phyloP scores from a whole-genome alignment of 2,329 filamentous ascomycete species.

The Hawksworthiomyces lignivorus region DNA sequence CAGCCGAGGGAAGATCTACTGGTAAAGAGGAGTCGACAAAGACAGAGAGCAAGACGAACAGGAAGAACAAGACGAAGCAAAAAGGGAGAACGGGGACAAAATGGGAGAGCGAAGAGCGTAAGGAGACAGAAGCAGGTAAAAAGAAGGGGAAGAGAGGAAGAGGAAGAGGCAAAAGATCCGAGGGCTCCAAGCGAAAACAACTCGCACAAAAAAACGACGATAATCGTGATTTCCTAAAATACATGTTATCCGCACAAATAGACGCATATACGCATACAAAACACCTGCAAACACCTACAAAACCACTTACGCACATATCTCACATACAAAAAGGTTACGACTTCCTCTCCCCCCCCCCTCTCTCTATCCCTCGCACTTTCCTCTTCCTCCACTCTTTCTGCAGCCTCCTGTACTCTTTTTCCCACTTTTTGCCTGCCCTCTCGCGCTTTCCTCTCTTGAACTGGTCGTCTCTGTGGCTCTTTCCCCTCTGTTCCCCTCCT shows the following conservation, averaged over 20 bases:
- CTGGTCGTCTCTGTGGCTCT: no score
- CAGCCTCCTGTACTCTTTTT: no score
- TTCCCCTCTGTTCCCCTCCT: neutral
- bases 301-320: no score
- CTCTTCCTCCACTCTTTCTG: neutral
- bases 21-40: neutral
- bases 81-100: neutral
- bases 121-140: neutral
- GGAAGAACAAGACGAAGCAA: neutral
- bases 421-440: neutral
- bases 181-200: neutral
- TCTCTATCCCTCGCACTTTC: neutral
- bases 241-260: no score
- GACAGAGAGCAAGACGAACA: neutral
- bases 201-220: neutral
- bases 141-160: neutral
- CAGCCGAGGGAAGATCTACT: slow-evolving; percentile 1
- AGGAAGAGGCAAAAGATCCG: neutral
- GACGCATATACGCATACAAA: no score
- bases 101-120: neutral
- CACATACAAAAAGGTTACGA: no score
- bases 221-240: neutral
- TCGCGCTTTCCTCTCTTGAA: neutral
- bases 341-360: no score
- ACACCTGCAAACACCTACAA: no score